These are phyloP conservation scores for Oehlia diaphana DNA, from an alignment of 192 early-diverging fungal genomes.

Conservation along the genomic window DNA sequence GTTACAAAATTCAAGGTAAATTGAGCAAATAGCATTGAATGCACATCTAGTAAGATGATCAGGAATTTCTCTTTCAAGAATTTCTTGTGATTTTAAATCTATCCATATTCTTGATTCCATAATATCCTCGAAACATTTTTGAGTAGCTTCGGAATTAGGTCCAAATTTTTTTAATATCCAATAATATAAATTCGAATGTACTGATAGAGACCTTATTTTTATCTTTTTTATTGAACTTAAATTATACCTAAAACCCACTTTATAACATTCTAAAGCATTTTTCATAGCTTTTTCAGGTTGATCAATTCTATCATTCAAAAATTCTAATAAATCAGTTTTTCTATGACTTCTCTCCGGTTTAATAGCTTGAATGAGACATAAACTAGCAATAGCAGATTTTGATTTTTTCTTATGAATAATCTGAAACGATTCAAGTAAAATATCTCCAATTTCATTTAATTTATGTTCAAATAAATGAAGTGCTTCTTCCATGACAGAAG, in stretches of 20 bases:
- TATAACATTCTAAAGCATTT: not conserved
- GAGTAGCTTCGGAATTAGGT: too few species aligned
- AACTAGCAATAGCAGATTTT: not conserved
- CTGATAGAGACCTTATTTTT: not conserved
- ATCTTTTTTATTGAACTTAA: not conserved
- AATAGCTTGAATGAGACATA: not conserved
- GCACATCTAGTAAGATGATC: too few species aligned
- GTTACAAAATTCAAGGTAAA: not conserved
- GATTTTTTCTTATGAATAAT: not conserved
- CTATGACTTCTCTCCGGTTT: not conserved
- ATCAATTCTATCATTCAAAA: not conserved
- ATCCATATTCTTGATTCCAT: too few species aligned
- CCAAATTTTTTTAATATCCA: too few species aligned
- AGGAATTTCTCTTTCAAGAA: too few species aligned
- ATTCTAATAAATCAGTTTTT: not conserved
- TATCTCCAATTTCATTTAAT: not conserved
- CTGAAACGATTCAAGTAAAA: not conserved
- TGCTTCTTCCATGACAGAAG: slow-evolving; percentile 1
- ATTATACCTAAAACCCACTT: not conserved
- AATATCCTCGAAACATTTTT: too few species aligned
- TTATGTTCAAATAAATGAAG: slow-evolving; percentile 9
- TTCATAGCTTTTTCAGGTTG: not conserved
- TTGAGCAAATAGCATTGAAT: too few species aligned
- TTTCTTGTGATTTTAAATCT: too few species aligned
- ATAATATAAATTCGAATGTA: too few species aligned